phyloP scores from a whole-genome alignment of 2,329 filamentous ascomycete genomes.

The Xenoacremonium recifei region DNA sequence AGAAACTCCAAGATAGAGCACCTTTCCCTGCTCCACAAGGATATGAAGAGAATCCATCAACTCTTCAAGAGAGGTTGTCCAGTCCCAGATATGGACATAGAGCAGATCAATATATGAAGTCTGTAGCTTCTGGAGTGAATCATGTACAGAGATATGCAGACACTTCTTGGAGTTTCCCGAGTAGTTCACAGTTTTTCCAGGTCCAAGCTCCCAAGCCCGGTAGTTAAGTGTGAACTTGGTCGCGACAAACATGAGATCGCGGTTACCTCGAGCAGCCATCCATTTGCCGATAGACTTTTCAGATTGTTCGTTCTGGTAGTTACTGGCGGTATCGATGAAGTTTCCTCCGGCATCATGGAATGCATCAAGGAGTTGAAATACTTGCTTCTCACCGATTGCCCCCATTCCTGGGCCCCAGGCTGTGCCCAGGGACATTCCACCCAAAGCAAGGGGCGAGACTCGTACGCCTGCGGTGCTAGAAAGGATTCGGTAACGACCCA shows the following conservation, averaged over 20 bases:
- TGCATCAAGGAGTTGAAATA: constrained; percentile 57
- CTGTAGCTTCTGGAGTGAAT: constrained; percentile 44
- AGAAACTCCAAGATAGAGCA: constrained; percentile 40
- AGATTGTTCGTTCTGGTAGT: constrained; percentile 57
- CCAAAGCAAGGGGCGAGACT: neutral
- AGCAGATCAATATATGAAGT: constrained; percentile 45
- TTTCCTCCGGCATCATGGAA: constrained; percentile 60
- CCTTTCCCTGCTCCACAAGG: constrained; percentile 40
- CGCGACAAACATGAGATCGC: constrained; percentile 53
- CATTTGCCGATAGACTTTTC: constrained; percentile 61
- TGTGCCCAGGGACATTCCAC: constrained; percentile 50
- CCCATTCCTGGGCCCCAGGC: constrained; percentile 48
- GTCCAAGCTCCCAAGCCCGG: constrained; percentile 34
- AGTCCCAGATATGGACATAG: constrained; percentile 46
- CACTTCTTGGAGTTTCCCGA: constrained; percentile 43
- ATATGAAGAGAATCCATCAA: constrained; percentile 41
- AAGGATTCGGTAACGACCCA: neutral
- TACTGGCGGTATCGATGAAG: constrained; percentile 65
- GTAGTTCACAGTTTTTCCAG: constrained; percentile 38
- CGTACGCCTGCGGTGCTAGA: neutral
- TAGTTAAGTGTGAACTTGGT: constrained; percentile 57
- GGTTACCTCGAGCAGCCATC: constrained; percentile 45
- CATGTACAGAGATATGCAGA: constrained; percentile 40
- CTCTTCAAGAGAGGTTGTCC: constrained; percentile 40
- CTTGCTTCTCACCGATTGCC: constrained; percentile 50